phyloP scores from a whole-genome alignment of 768 basidiomycete genomes.

The Fomitopsis pulvina region DNA sequence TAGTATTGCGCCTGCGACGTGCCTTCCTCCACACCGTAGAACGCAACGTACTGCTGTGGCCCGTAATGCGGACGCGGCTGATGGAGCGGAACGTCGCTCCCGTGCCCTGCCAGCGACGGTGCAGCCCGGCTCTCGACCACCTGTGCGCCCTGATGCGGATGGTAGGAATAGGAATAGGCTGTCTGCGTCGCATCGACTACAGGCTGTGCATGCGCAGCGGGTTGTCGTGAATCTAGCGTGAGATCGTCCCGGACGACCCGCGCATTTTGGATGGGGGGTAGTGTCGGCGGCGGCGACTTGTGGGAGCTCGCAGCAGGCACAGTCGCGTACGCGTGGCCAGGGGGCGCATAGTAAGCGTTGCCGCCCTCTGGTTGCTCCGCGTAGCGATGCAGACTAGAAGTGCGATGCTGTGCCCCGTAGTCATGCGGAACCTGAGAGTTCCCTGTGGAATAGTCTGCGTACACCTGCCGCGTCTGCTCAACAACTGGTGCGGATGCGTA shows the following conservation, averaged over 20 bases:
- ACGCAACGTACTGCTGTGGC: background rate
- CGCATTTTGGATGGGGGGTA: conserved; percentile 17
- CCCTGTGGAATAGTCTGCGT: background rate
- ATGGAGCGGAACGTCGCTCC: conserved; percentile 10
- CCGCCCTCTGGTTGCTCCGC: background rate
- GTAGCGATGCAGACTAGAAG: background rate
- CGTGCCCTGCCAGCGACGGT: background rate
- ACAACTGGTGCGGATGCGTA: background rate
- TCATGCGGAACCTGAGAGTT: background rate
- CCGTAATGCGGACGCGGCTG: conserved; percentile 12
- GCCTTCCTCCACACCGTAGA: background rate
- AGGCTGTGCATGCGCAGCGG: background rate
- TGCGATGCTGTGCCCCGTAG: background rate
- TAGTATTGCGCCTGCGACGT: background rate
- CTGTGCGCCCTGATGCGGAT: background rate
- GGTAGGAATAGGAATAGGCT: background rate
- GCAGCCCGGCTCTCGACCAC: too few relatives aligned
- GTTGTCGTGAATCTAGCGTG: background rate
- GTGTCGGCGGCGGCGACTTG: conserved; percentile 13
- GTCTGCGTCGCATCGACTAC: background rate
- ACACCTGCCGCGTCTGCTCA: background rate
- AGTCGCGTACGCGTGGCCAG: background rate
- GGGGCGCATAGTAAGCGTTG: background rate
- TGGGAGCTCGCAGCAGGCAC: background rate
- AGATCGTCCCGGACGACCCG: conserved; percentile 7